Evolutionary conservation across 176 grass and related monocot species (phyloP).

Genomic region (Microstegium vimineum): DNA sequence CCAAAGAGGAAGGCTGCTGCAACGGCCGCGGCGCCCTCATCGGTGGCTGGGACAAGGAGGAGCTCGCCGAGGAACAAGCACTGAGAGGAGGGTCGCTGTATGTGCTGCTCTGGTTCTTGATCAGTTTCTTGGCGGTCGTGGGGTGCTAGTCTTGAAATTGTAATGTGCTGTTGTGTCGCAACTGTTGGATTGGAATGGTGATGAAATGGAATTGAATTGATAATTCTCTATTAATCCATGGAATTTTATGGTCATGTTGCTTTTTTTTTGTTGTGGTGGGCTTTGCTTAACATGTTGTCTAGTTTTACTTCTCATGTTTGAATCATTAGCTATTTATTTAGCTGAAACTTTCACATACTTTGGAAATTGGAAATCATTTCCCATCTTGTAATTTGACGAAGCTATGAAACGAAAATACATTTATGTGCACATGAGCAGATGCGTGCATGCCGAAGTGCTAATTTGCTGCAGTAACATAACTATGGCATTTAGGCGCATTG

Average conservation of each 20-base stretch:
- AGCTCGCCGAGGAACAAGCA: slow-evolving; percentile 36
- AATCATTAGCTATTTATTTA: not conserved
- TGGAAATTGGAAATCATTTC: not conserved
- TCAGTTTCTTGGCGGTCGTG: not conserved
- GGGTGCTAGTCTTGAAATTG: not conserved
- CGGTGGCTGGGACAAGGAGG: not conserved
- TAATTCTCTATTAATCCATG: not conserved
- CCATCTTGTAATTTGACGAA: not conserved
- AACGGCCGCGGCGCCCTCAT: not conserved
- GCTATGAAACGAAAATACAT: not conserved
- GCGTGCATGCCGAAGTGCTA: too few species aligned
- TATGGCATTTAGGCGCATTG: too few species aligned
- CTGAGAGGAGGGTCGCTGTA: not conserved
- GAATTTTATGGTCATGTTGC: too few species aligned
- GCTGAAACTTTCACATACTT: not conserved
- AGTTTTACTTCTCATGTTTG: not conserved
- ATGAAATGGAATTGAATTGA: not conserved
- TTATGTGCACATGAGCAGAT: not conserved
- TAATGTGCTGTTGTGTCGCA: not conserved
- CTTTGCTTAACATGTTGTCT: not conserved
- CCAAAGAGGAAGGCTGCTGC: slow-evolving; percentile 33
- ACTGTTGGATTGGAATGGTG: not conserved
- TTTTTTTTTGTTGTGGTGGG: too few species aligned
- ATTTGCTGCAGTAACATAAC: too few species aligned
- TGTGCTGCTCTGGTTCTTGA: not conserved